Conservation (phyloP, 306 rosid genomes). For the Glycine soja region DNA sequence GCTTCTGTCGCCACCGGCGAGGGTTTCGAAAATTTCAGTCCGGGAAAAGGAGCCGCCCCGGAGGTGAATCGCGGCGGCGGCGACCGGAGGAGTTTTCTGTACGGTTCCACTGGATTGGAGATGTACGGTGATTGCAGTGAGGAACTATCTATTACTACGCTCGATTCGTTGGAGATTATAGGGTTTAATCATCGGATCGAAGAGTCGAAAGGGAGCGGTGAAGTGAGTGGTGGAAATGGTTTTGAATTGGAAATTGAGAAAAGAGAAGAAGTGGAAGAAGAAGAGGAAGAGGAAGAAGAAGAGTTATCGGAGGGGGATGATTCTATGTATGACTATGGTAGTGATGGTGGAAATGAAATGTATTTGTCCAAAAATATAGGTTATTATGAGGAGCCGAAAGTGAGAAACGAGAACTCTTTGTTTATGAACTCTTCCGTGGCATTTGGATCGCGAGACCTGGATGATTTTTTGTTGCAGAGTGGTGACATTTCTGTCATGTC, state of each 20-base stretch:
- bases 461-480: constrained; percentile 63
- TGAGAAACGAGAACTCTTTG: constrained; percentile 67
- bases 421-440: constrained; percentile 83
- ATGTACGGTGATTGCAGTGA: constrained; percentile 69
- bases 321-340: constrained; percentile 65
- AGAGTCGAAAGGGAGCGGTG: constrained; percentile 17
- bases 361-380: constrained; percentile 40
- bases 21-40: constrained; percentile 61
- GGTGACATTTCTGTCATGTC: constrained; percentile 37
- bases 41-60: constrained; percentile 49
- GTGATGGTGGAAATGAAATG: constrained; percentile 44
- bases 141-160: constrained; percentile 46
- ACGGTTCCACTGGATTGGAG: constrained; percentile 55
- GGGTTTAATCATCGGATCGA: constrained; percentile 36
- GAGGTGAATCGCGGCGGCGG: constrained; percentile 41
- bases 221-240: constrained; percentile 23
- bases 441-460: constrained; percentile 81
- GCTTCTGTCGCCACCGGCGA: constrained; percentile 49
- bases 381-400: constrained; percentile 39
- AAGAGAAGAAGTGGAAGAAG: constrained; percentile 53
- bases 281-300: constrained; percentile 45
- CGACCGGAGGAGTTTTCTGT: constrained; percentile 44
- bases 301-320: constrained; percentile 74
- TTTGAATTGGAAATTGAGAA: constrained; percentile 21
- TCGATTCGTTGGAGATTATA: constrained; percentile 50